Conservation (phyloP, 2,329 filamentous ascomycete genomes). For the Diaporthe caulivora region DNA sequence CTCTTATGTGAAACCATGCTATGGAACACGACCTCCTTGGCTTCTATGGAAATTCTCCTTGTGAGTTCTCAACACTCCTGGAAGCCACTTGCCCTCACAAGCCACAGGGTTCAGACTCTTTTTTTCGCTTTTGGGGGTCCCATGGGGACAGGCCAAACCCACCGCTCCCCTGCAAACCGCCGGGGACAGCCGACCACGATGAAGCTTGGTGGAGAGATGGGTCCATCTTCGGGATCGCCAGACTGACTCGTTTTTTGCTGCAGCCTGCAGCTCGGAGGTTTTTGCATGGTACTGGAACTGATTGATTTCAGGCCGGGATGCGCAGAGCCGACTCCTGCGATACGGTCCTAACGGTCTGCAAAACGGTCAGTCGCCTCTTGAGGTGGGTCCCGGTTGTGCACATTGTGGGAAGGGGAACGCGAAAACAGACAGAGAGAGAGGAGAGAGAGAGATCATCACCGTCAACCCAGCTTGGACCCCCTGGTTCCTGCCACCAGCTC, state of each 20-base stretch:
- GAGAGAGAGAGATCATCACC: slow-evolving; percentile 10
- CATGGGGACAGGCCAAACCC: slow-evolving; percentile 7
- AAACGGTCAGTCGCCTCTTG: neutral
- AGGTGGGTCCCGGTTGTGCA: neutral
- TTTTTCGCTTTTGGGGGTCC: slow-evolving; percentile 15
- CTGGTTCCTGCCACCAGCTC: neutral
- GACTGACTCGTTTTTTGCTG: slow-evolving; percentile 25
- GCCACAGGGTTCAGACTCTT: slow-evolving; percentile 8
- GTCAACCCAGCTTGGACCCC: neutral
- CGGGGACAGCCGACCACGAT: slow-evolving; percentile 33
- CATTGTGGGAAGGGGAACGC: neutral
- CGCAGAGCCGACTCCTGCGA: neutral
- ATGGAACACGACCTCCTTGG: neutral
- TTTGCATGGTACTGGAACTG: slow-evolving; percentile 26
- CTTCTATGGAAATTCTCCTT: neutral
- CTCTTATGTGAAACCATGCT: neutral
- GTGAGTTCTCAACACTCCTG: neutral
- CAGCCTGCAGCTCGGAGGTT: slow-evolving; percentile 1
- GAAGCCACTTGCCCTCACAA: neutral
- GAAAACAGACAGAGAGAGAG: neutral
- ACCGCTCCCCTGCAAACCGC: slow-evolving; percentile 32
- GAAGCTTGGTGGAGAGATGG: slow-evolving; percentile 14
- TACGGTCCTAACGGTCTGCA: neutral
- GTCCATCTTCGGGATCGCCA: slow-evolving; percentile 30
- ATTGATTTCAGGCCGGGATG: slow-evolving; percentile 4